Conservation (phyloP, 148 eudicot species). For the Beta vulgaris region DNA sequence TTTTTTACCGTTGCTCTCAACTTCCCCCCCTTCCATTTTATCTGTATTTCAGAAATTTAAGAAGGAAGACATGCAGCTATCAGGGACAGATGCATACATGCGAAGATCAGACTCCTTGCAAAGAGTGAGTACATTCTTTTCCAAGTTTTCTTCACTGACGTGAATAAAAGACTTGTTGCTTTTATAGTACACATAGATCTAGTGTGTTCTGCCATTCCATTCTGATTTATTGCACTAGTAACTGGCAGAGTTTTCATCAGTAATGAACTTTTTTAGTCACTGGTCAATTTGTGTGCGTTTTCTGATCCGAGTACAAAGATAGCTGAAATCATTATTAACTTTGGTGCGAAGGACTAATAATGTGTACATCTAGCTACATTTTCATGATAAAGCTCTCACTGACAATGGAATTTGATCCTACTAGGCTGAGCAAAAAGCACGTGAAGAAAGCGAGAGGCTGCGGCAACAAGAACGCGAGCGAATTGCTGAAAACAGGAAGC, state of each 20-base stretch:
- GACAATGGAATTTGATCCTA: background rate
- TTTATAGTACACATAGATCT: background rate
- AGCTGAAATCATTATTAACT: background rate
- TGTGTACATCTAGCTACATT: constrained; percentile 8
- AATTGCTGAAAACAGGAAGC: constrained; percentile 82
- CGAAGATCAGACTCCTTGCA: constrained; percentile 78
- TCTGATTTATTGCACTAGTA: background rate
- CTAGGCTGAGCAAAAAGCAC: constrained; percentile 90
- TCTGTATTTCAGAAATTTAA: constrained; percentile 64
- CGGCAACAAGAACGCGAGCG: constrained; percentile 93
- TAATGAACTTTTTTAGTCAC: background rate
- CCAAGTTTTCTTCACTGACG: background rate
- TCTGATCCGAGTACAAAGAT: background rate
- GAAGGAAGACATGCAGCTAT: constrained; percentile 74
- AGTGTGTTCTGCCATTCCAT: background rate
- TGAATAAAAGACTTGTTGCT: background rate
- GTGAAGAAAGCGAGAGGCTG: constrained; percentile 90
- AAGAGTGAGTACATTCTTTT: constrained; percentile 47
- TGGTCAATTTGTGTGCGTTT: background rate
- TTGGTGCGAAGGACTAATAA: background rate
- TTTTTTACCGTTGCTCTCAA: background rate
- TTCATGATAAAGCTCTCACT: background rate
- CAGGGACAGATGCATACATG: constrained; percentile 88
- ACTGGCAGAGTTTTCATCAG: background rate
- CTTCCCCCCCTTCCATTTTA: background rate